phyloP scores from a whole-genome alignment of 2,329 filamentous ascomycete genomes.

The Alternaria arbusti region DNA sequence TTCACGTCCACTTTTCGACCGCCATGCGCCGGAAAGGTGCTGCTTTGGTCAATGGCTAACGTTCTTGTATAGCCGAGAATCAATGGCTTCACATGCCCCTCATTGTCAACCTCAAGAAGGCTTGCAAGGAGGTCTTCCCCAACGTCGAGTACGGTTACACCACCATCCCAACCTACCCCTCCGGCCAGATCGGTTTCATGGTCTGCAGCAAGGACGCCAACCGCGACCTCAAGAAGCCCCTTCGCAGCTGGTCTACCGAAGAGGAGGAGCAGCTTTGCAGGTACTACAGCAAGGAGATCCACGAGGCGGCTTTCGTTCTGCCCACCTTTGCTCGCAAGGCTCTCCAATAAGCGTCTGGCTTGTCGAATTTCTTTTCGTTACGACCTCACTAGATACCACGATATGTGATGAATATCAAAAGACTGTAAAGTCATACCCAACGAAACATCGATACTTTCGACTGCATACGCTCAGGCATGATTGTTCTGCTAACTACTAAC shows the following conservation, averaged over 20 bases:
- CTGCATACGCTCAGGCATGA: neutral
- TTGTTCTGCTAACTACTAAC: neutral
- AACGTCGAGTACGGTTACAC: conserved; percentile 98
- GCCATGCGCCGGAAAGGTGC: conserved; percentile 23
- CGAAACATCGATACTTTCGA: neutral
- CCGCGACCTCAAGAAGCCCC: conserved; percentile 82
- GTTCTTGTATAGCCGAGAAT: conserved; percentile 78
- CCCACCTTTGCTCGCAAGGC: conserved; percentile 90
- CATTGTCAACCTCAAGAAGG: conserved; percentile 94
- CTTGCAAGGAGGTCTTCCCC: conserved; percentile 96
- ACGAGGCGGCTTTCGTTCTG: conserved; percentile 91
- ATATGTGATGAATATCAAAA: conserved; percentile 33
- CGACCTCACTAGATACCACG: conserved; percentile 42
- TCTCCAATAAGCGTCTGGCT: conserved; percentile 50
- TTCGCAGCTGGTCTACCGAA: conserved; percentile 80
- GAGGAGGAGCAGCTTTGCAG: conserved; percentile 92
- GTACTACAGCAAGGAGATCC: conserved; percentile 98
- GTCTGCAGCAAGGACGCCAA: conserved; percentile 94
- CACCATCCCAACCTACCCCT: conserved; percentile 98
- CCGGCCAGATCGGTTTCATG: conserved; percentile 99
- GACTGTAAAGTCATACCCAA: conserved; percentile 19
- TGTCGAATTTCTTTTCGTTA: conserved; percentile 20
- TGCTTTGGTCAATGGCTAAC: conserved; percentile 32
- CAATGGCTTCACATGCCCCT: conserved; percentile 97
- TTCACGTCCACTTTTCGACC: conserved; percentile 20